Evolutionary conservation across 169 alveolate genomes (phyloP).

Genomic region (Ichthyophthirius multifiliis): DNA sequence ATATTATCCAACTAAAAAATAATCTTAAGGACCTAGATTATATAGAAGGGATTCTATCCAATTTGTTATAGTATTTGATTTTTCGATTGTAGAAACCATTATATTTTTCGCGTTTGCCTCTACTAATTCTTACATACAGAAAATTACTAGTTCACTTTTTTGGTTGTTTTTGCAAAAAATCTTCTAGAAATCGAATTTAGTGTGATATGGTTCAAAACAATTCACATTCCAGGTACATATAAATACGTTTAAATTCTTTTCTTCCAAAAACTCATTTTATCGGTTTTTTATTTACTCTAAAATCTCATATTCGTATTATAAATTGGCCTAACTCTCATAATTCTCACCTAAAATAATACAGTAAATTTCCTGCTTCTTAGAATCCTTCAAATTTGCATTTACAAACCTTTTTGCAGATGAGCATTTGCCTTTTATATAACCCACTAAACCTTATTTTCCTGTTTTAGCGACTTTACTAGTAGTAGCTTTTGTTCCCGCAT

Average conservation of each 20-base stretch:
- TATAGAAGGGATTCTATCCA: not conserved
- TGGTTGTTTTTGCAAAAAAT: not conserved
- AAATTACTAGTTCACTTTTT: conserved; percentile 13
- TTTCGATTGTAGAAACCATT: not conserved
- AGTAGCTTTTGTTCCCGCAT: conserved; percentile 60
- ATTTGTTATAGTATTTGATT: not conserved
- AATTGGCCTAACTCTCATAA: not conserved
- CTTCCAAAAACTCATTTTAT: not conserved
- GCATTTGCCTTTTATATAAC: conserved; percentile 33
- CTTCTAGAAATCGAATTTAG: not conserved
- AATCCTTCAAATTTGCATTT: conserved; percentile 45
- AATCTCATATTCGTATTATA: not conserved
- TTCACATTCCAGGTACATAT: not conserved
- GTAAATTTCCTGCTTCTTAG: not conserved
- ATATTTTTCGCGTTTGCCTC: conserved; percentile 15
- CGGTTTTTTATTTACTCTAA: conserved; percentile 13
- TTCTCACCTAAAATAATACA: not conserved
- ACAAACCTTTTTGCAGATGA: conserved; percentile 47
- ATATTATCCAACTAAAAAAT: not conserved
- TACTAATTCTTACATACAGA: conserved; percentile 25
- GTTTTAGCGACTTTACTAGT: conserved; percentile 55
- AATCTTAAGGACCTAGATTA: not conserved
- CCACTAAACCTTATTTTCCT: conserved; percentile 47
- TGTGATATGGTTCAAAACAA: not conserved
- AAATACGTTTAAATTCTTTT: not conserved